Evolutionary conservation across 2,329 filamentous ascomycete genomes (phyloP), one percentile per base, ranked within the genome.

Genomic region (Venturia nashicola): DNA sequence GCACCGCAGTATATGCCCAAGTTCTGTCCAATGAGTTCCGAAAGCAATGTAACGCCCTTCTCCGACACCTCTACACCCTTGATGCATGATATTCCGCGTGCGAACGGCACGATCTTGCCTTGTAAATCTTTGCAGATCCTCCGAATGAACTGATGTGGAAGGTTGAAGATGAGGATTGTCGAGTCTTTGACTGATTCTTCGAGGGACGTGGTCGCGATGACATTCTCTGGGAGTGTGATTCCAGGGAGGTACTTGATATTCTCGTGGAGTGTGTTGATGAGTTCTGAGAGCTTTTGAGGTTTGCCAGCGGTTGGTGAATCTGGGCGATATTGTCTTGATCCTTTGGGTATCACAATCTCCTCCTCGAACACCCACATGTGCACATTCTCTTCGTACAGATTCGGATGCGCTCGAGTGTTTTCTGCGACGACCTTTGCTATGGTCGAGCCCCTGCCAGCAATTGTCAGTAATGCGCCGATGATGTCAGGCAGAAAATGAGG

Each of bases 331-430:
- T 91, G 83, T 69, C 84, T 85, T 60, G 89, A 93, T 67, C 83
- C 81, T 70, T 87, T 82, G 14, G 89, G 78, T 51, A 96, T 80
- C 63, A 84, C 83, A 67, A 96, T 86, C 32, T 96, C 84, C 76
- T 99, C 94, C 77, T 99, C 94, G 73, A 86, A 97, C 72, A 99
- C 95, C 94, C 94, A 99, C 94, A 99, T 97, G 77, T 96, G 90
- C 62, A 99, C 91, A 67, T 91, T 81, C 74, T 87, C 80, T 72
- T 97, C 90, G 73, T 97, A 99, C 55, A 97, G 73, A 39, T 91
- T 83, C 11, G 86, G 82, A 77, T 96, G 82, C 68, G 83, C 86
- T 67, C 83, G 85, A 44, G 91, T 89, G 78, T 96, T 99, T 76
- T 99, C 93, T 69, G 92, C 92, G 62, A 97, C 84, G 67, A 99